A percentile compares a stretch with the other conserved stretches of the same genome.
Evolutionary conservation across 495 filamentous ascomycete genomes (phyloP).

Genomic region (Platismatia glauca): DNA sequence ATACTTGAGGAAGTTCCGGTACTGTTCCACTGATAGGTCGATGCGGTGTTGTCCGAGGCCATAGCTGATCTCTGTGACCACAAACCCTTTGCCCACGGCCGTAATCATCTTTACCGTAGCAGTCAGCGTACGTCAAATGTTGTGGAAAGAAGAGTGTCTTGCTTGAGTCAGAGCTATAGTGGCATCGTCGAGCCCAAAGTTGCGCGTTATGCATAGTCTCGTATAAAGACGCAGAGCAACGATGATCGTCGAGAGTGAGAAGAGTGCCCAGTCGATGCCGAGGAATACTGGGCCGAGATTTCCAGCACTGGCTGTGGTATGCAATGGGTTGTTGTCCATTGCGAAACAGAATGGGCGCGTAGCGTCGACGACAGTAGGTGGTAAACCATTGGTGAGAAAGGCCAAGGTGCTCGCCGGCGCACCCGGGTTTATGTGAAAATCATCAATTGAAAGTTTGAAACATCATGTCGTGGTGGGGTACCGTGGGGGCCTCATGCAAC

Average conservation of each 20-base stretch:
- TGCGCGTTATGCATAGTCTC: slow-evolving; percentile 12
- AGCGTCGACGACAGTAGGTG: background rate
- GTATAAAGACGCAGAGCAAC: slow-evolving; percentile 9
- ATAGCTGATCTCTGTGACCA: slow-evolving; percentile 10
- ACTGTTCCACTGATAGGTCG: slow-evolving; percentile 1
- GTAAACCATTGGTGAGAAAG: background rate
- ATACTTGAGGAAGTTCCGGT: slow-evolving; percentile 17
- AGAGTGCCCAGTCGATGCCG: slow-evolving; percentile 14
- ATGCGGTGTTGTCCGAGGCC: slow-evolving; percentile 14
- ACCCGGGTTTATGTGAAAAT: background rate
- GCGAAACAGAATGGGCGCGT: background rate
- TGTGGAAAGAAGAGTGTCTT: background rate
- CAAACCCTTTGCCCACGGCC: slow-evolving; percentile 14
- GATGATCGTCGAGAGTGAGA: slow-evolving; percentile 8
- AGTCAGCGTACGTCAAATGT: background rate
- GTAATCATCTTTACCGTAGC: background rate
- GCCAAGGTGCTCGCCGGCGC: background rate
- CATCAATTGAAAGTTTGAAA: background rate
- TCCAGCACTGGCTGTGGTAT: background rate
- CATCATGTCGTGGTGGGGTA: too few species aligned
- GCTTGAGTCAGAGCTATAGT: slow-evolving; percentile 8
- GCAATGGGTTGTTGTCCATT: slow-evolving; percentile 6
- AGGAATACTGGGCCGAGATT: slow-evolving; percentile 15
- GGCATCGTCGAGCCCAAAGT: slow-evolving; percentile 12
- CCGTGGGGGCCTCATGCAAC: background rate